phyloP scores from a whole-genome alignment of 2,329 filamentous ascomycete species.

The Emmonsiellopsis sp. region DNA sequence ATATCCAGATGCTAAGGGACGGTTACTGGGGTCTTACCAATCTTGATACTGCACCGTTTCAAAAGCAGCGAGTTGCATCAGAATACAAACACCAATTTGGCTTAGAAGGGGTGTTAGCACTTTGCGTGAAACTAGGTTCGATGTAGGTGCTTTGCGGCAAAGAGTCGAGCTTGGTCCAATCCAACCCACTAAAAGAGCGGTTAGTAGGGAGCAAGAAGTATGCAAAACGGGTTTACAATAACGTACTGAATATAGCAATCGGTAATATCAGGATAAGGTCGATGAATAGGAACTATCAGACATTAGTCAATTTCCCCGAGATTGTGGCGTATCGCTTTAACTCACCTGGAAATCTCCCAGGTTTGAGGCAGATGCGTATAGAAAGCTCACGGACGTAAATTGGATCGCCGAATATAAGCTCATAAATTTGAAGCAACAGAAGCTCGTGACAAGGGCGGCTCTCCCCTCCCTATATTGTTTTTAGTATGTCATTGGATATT shows the following conservation, averaged over 20 bases:
- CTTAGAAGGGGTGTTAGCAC: conserved; percentile 82
- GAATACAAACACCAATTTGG: conserved; percentile 73
- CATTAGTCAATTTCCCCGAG: conserved; percentile 4
- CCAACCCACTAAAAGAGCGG: conserved; percentile 65
- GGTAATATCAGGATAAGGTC: conserved; percentile 87
- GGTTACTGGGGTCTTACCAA: conserved; percentile 50
- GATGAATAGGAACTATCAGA: conserved; percentile 72
- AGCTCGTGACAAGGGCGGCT: conserved; percentile 92
- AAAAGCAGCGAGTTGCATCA: conserved; percentile 67
- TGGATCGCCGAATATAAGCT: conserved; percentile 98
- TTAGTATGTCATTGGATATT: conserved; percentile 10
- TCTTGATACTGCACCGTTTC: conserved; percentile 65
- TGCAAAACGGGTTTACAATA: conserved; percentile 3
- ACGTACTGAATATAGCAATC: conserved; percentile 83
- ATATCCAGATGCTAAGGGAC: background rate
- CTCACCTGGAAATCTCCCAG: conserved; percentile 83
- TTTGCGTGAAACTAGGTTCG: conserved; percentile 84
- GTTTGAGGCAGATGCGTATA: conserved; percentile 89
- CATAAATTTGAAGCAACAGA: conserved; percentile 99
- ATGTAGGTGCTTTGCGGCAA: conserved; percentile 77
- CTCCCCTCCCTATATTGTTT: conserved; percentile 62
- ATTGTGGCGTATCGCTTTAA: background rate
- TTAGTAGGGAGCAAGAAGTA: background rate
- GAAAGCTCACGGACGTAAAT: conserved; percentile 92
- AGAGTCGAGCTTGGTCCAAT: conserved; percentile 71